Base-by-base conservation (phyloP, 2,329 filamentous ascomycete genomes). In the Aspergillus udagawae region DNA sequence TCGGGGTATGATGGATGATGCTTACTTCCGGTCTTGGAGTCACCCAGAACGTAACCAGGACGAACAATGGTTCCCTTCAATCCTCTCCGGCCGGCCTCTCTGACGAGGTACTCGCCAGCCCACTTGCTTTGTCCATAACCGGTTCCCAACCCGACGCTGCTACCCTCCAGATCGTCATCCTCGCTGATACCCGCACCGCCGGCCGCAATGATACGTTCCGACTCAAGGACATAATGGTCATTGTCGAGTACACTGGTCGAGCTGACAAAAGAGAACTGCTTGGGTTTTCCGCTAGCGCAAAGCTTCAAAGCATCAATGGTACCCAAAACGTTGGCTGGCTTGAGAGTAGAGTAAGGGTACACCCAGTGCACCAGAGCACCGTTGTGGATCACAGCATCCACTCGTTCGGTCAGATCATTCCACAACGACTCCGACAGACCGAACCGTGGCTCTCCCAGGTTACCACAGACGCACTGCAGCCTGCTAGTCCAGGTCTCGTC, bases 81-180 rank as follows among this genome's bases (percentile, higher is more conserved):
- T 12, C 93, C 92, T 55, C 90, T 83, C 56, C 79, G 80, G 51
- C 92, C 91, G 27, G 93, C 92, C 71, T 91, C 89, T 25, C 90
- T 83, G 23, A 92, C 84, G 50, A 97, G 80, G 63, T 83, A 84
- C 69, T 88, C 86, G 3, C 83, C 82, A 5, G 84, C 89, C 92
- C 92, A 97, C 77, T 97, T 97, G 63, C 85, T 86, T 73, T 97
- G 92, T 2, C 93, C 92, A 67, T 97, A 97, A 4, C 93, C 92
- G 1, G 90, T 96, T 42, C 86, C 86, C 1, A 97, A 84, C 32
- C 90, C 90, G 53, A 80, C 86, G 42, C 86, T 82, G 67, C 90
- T 92, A 53, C 92, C 91, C 63, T 84, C 79, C 60, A 97, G 80
- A 63, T 93, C 86, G 70, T 97, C 92, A 0, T 80, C 81, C 72